Base-by-base conservation (phyloP, 805 yeast genomes). In the Lachancea meyersii region DNA sequence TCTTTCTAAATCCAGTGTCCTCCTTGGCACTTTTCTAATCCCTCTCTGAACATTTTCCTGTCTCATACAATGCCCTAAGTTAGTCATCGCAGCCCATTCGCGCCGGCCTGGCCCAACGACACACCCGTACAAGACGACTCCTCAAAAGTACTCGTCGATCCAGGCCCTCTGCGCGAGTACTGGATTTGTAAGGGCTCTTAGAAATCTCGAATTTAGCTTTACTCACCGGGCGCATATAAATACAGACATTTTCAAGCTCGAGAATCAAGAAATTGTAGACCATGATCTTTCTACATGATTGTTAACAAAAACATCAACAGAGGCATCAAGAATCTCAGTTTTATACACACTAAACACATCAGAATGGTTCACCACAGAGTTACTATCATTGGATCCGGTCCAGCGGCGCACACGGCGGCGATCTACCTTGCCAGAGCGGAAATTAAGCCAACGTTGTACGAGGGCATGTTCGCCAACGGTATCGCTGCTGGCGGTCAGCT, bases 361-460 rank as follows among this genome's bases (percentile, higher is more conserved):
- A 77, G 75, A 76, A 82, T 82, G 89, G 83, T 76, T 58, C 94
- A 85, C 65, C 79, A 86, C 70, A 78, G 73, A 72, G 94, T 85
- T 48, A 85, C 93, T 24, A 83, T 86, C 58, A 80, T 86, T 48
- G 97, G 98, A 35, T 89, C 97, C 43, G 98, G 98, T 56, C 98
- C 98, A 44, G 98, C 98, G 45, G 98, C 97, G 43, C 96, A 93
- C 75, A 93, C 98, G 34, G 98, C 98, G 40, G 98, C 98, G 52
- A 86, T 93, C 65, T 93, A 93, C 68, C 73, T 93, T 43, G 82
- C 97, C 23, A 82, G 98, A 68, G 98, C 98, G 33, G 98, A 93
- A 73, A 79, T 88, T 61, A 81, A 84, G 68, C 97, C 98, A 19
- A 80, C 85, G 23, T 67, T 93, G 55, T 93, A 88, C 69, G 98